Percentiles rank a stretch among this genome's conserved stretches.
phyloP scores from a whole-genome alignment of 495 filamentous ascomycete species.

The Penicillium mononematosum region DNA sequence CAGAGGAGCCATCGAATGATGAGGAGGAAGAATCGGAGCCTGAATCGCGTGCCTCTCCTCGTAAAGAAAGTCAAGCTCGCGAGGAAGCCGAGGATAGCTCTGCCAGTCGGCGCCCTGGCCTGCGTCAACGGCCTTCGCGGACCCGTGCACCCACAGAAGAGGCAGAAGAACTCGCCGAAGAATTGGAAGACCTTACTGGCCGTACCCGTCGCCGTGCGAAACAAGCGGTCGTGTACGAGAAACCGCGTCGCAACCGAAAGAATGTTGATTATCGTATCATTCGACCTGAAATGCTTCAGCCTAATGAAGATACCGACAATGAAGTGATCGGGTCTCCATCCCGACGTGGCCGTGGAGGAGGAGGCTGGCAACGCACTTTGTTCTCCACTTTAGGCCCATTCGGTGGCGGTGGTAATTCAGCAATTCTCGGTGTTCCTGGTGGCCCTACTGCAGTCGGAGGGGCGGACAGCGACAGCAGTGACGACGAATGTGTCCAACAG shows the following conservation, averaged over 20 bases:
- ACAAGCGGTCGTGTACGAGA: constrained; percentile 59
- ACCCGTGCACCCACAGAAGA: constrained; percentile 55
- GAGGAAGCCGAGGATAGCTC: constrained; percentile 52
- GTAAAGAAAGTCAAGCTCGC: constrained; percentile 38
- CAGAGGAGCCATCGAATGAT: constrained; percentile 58
- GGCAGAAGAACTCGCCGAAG: constrained; percentile 76
- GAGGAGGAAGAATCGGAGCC: constrained; percentile 65
- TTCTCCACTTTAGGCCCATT: constrained; percentile 90
- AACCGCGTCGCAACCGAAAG: constrained; percentile 55
- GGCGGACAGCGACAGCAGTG: constrained; percentile 92
- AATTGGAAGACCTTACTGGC: constrained; percentile 65
- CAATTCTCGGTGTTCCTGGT: constrained; percentile 76
- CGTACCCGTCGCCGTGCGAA: constrained; percentile 53
- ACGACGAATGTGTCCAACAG: constrained; percentile 72
- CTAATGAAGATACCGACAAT: constrained; percentile 65
- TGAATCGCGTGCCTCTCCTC: constrained; percentile 44
- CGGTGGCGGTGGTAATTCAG: constrained; percentile 72
- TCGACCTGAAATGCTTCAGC: constrained; percentile 65
- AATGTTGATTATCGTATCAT: constrained; percentile 73
- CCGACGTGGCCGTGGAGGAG: constrained; percentile 56
- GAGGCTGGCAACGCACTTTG: constrained; percentile 70
- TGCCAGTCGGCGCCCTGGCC: constrained; percentile 49
- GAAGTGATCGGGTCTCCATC: constrained; percentile 64
- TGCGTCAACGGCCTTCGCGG: constrained; percentile 50
- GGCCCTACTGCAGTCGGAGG: constrained; percentile 68